Conservation (phyloP, 208 protist genomes). For the Leishmania guyanensis region DNA sequence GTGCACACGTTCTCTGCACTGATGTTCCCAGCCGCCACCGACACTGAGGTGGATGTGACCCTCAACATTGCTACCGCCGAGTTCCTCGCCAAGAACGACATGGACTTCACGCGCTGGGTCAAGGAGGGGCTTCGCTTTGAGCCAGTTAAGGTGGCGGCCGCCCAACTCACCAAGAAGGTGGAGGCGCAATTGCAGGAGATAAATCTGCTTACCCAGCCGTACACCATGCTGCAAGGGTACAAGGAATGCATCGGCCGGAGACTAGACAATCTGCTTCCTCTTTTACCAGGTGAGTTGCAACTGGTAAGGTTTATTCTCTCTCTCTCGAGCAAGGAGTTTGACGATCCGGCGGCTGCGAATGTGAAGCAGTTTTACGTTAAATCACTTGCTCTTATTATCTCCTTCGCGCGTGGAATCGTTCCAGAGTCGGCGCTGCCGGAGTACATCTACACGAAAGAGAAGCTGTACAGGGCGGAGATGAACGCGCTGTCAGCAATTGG, state of each 20-base stretch:
- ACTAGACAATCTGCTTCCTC: conserved; percentile 22
- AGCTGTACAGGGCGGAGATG: conserved; percentile 20
- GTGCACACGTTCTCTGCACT: conserved; percentile 56
- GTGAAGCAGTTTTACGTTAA: conserved; percentile 11
- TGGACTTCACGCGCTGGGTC: conserved; percentile 71
- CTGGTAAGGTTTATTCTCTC: conserved; percentile 30
- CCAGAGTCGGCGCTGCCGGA: conserved; percentile 15
- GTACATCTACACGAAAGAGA: conserved; percentile 4
- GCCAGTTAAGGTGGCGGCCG: conserved; percentile 29
- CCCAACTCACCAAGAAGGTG: conserved; percentile 13
- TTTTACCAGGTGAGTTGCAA: conserved; percentile 21
- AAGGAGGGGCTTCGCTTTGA: conserved; percentile 50
- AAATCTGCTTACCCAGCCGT: conserved; percentile 6
- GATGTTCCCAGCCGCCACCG: conserved; percentile 43
- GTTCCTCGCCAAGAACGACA: conserved; percentile 66
- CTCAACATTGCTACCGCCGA: conserved; percentile 51
- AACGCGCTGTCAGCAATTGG: conserved; percentile 30
- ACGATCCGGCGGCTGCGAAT: background rate
- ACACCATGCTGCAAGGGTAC: conserved; percentile 18
- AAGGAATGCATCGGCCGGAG: conserved; percentile 7
- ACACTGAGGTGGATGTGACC: conserved; percentile 22
- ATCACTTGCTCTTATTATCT: conserved; percentile 4
- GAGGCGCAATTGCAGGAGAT: background rate
- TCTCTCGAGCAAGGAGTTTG: background rate
- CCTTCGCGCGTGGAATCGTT: conserved; percentile 15